Base-by-base conservation (phyloP, 495 filamentous ascomycete species). In the Trichocladium uniseriatum region DNA sequence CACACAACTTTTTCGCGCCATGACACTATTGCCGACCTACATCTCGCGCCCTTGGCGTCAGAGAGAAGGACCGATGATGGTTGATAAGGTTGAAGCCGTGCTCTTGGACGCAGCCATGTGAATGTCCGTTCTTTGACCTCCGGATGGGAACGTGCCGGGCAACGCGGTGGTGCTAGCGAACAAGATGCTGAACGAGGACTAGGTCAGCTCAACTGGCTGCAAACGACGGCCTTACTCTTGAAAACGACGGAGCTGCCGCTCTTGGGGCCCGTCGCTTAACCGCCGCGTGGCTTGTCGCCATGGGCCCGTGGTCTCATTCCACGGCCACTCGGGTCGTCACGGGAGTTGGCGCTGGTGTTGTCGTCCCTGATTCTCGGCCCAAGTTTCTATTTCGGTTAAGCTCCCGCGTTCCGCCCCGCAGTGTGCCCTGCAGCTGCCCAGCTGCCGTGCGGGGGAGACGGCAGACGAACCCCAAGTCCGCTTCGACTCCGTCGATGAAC, bases 301-400 rank as follows among this genome's bases (percentile, higher is more conserved):
- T 27, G 24, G 24, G 24, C 24, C 24, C 8, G 24, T 27, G 8
- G 24, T 8, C 9, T 40, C 22, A 40, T 18, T 41, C 20, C 19
- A 20, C 40, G 21, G 40, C 40, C 20, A 28, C 28, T 15, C 34
- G 3, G 13, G 14, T 10, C 34, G 34, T 14, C 10, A 18, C 5
- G 34, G 4, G 13, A 5, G 8, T 27, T 3, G 4, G 24, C 24
- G 24, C 8, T 27, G 24, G 8, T 27, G 24, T 20, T 2, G 15
- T 18, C 2, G 24, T 28, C n/a, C 38, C 15, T 37, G 22, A 13
- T 13, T 24, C 0, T 40, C 56, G 53, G 45, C 21, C 49, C 46
- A 46, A 45, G 42, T 24, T 55, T 43, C 53, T 43, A 24, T 56
- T 59, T 42, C 47, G 21, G 49, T 49, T 5, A 43, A 37, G 44